Percentiles rank a stretch among this genome's conserved stretches.
phyloP scores from a whole-genome alignment of 2,329 filamentous ascomycete species.

The Colletotrichum horii region DNA sequence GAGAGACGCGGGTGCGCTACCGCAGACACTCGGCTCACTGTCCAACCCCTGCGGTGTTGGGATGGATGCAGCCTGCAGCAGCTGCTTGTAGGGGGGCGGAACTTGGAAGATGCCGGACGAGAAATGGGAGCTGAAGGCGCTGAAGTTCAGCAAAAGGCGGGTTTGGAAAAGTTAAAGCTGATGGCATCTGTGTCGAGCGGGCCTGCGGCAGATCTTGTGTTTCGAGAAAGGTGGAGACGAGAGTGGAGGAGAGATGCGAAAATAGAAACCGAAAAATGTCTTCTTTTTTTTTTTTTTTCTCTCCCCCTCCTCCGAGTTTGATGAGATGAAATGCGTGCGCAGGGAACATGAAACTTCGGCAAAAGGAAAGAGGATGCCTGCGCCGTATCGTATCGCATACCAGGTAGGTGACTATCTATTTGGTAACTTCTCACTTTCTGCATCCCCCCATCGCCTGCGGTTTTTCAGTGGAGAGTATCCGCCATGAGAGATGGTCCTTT shows the following conservation, averaged over 20 bases:
- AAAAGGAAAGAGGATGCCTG: neutral
- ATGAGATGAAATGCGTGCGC: conserved; percentile 11
- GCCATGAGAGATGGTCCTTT: neutral
- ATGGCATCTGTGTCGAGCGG: neutral
- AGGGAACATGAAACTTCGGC: conserved; percentile 20
- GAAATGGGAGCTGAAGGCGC: neutral
- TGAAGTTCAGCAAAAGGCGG: neutral
- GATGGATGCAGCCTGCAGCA: neutral
- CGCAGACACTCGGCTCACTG: neutral
- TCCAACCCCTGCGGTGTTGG: neutral
- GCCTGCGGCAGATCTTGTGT: conserved; percentile 18
- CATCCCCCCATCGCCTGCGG: neutral
- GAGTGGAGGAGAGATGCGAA: conserved; percentile 8
- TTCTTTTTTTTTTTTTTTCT: neutral
- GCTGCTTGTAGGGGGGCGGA: neutral
- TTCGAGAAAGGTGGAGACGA: conserved; percentile 9
- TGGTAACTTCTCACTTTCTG: neutral
- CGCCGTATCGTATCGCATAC: neutral
- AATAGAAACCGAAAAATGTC: conserved; percentile 3
- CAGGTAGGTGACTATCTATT: neutral
- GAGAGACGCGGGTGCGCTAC: neutral
- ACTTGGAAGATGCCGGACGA: neutral
- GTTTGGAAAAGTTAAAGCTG: neutral
- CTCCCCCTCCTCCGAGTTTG: neutral
- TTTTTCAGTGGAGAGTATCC: neutral